phyloP scores from a whole-genome alignment of 495 filamentous ascomycete species.

The Penicillium goetzii region DNA sequence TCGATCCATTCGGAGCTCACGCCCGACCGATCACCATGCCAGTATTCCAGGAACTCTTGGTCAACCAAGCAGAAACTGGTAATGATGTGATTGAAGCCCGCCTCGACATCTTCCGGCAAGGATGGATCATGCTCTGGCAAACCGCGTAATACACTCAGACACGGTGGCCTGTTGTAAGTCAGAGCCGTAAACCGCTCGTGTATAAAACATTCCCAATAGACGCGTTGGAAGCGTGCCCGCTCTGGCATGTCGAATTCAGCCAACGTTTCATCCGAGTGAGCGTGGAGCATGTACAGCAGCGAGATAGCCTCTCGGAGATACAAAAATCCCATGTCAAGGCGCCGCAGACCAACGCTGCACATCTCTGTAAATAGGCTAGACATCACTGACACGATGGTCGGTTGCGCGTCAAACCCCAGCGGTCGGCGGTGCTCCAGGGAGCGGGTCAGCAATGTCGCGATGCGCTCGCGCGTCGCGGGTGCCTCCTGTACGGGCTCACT shows the following conservation, averaged over 20 bases:
- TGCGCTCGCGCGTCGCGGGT: conserved; percentile 15
- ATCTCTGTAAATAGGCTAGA: background rate
- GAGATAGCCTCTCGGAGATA: conserved; percentile 39
- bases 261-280: conserved; percentile 25
- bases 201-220: conserved; percentile 40
- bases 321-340: conserved; percentile 33
- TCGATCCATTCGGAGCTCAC: conserved; percentile 36
- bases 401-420: conserved; percentile 24
- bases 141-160: conserved; percentile 19
- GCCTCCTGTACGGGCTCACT: conserved; percentile 17
- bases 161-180: conserved; percentile 29
- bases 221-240: conserved; percentile 33
- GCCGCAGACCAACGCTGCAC: background rate
- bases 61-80: conserved; percentile 4
- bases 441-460: conserved; percentile 25
- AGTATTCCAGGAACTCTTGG: background rate
- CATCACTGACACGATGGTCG: conserved; percentile 18
- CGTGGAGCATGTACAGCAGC: conserved; percentile 32
- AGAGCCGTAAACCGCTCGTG: conserved; percentile 39
- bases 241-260: conserved; percentile 21
- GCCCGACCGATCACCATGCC: conserved; percentile 13
- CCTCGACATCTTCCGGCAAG: conserved; percentile 13
- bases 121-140: conserved; percentile 33
- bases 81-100: conserved; percentile 3
- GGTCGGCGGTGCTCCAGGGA: conserved; percentile 32